These are phyloP conservation scores for Phragmites australis DNA, from an alignment of 176 grass and related monocot species.

Conservation along the genomic window DNA sequence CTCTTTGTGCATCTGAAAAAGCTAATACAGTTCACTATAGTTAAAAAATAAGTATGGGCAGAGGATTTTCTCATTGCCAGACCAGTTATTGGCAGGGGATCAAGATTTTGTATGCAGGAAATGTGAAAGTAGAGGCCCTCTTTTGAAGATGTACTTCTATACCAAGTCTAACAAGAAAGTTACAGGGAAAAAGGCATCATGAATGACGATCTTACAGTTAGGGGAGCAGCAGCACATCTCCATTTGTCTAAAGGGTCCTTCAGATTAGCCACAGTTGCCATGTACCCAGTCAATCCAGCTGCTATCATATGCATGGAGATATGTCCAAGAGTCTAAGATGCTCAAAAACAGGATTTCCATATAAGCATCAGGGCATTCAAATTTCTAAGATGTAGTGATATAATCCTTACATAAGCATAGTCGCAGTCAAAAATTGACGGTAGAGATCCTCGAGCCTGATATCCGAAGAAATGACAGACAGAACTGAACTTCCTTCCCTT, in stretches of 20 bases:
- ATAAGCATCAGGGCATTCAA: background rate
- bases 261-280: slow-evolving; percentile 74
- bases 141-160: background rate
- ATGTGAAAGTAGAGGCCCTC: background rate
- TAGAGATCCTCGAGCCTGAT: slow-evolving; percentile 67
- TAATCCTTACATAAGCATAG: slow-evolving; percentile 64
- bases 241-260: slow-evolving; percentile 62
- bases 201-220: slow-evolving; percentile 49
- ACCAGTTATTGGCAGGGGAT: background rate
- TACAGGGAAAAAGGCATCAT: background rate
- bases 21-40: background rate
- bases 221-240: slow-evolving; percentile 62
- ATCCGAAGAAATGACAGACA: slow-evolving; percentile 78
- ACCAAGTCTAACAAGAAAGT: background rate
- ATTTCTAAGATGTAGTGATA: background rate
- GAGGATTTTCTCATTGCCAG: background rate
- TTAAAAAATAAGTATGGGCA: background rate
- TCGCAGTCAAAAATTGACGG: slow-evolving; percentile 74
- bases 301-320: slow-evolving; percentile 59
- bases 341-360: background rate
- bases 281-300: slow-evolving; percentile 63
- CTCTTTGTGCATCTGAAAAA: background rate
- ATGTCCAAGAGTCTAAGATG: slow-evolving; percentile 55
- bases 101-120: background rate
- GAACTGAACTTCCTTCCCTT: slow-evolving; percentile 74